Evolutionary conservation across 176 grass and related monocot species (phyloP).

Genomic region (Melocanna baccifera): DNA sequence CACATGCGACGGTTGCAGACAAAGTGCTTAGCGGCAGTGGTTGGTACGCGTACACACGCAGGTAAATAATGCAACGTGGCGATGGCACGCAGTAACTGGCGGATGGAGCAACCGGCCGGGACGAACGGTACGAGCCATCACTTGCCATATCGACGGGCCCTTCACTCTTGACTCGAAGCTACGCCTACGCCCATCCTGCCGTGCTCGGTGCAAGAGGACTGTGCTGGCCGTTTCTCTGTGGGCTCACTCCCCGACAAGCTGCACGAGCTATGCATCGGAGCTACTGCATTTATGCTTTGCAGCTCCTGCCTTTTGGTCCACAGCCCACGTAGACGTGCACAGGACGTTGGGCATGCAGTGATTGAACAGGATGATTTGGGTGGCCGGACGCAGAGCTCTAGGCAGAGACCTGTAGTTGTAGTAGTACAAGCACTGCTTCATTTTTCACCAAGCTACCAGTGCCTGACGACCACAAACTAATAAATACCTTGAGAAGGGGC

Average conservation of each 20-base stretch:
- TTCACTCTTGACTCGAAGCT: neutral
- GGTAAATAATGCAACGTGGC: neutral
- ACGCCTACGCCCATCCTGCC: neutral
- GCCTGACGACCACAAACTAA: neutral
- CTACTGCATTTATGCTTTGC: slow-evolving; percentile 16
- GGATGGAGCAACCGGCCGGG: neutral
- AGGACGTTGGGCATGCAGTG: neutral
- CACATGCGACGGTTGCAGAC: slow-evolving; percentile 24
- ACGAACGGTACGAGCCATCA: neutral
- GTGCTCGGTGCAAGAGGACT: neutral
- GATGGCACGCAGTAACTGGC: neutral
- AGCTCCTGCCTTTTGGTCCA: slow-evolving; percentile 39
- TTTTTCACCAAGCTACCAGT: neutral
- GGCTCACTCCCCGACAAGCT: slow-evolving; percentile 17
- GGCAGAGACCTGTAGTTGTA: neutral
- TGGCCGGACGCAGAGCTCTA: neutral
- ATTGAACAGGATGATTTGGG: neutral
- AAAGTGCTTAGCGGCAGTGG: neutral
- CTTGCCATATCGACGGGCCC: neutral
- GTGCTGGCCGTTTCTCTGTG: neutral
- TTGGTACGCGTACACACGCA: neutral
- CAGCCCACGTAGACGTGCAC: neutral
- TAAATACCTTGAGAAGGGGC: neutral
- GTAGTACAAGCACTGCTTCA: neutral
- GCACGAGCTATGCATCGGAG: neutral